Base-by-base conservation (phyloP, 176 grass and related monocot genomes). In the Phyllostachys edulis region DNA sequence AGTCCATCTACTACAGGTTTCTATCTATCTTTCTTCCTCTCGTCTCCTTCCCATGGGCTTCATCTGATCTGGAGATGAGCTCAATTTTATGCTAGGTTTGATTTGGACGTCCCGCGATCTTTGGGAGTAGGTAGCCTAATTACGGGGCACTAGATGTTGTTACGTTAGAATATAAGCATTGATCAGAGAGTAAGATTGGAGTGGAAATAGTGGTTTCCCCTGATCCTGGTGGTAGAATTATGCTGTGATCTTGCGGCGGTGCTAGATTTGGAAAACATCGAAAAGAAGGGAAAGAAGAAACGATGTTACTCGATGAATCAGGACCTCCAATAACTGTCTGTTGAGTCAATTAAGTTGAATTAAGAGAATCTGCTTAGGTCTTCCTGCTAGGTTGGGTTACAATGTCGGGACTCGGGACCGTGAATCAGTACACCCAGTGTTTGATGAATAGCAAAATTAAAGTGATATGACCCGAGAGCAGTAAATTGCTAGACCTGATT, bases 1-100 rank as follows among this genome's bases (percentile, higher is more conserved):
- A 86, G 72, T 97, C 94, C 52, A 86, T 94, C 90, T 78, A 92
- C 71, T 97, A 97, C 83, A 97, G 92, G 94, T 21, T 9, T 52
- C 29, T 56, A 7, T 38, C 78, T 12, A 39, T 36, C 29, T 68
- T 14, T 27, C 32, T 44, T 41, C 17, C 42, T 32, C 17, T 44
- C 52, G 3, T 11, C 47, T 38, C 80, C 29, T 61, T n/a, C 55
- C 57, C 46, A 3, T 40, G 32, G 9, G 4, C n/a, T 34, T 36
- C 70, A 71, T 77, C 67, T 67, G 42, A 78, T 87, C 76, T 81
- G 49, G 29, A 12, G 41, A 6, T 0, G 13, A 3, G 13, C 39
- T 54, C 54, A 41, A 13, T 9, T 84, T 10, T 42, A 3, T 26
- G 36, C 17, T 70, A 50, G 57, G 46, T 20, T 36, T 75, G 39